Conservation (phyloP, 768 basidiomycete genomes). For the Gymnopilus dilepis region DNA sequence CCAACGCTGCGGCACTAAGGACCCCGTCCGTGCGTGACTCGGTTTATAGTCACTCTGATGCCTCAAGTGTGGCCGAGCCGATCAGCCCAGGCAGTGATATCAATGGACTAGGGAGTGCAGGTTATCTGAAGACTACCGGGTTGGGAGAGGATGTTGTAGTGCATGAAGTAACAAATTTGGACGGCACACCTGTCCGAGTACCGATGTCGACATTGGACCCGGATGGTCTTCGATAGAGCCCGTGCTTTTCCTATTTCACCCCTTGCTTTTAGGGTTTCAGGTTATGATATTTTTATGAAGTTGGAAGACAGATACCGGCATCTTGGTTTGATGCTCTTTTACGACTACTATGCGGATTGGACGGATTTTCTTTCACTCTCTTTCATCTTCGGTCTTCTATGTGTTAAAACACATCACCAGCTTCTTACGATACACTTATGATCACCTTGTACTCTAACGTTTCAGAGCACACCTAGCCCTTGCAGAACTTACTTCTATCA, state of each 20-base stretch:
- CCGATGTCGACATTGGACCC: conserved; percentile 23
- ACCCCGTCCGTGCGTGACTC: conserved; percentile 40
- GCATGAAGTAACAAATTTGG: conserved; percentile 35
- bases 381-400: background rate
- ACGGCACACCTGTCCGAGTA: conserved; percentile 23
- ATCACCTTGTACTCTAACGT: background rate
- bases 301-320: background rate
- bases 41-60: conserved; percentile 59
- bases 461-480: background rate
- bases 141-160: conserved; percentile 29
- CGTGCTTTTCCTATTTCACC: background rate
- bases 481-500: background rate
- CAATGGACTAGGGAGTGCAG: conserved; percentile 31
- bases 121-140: conserved; percentile 17
- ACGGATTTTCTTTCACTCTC: background rate
- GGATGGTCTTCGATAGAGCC: conserved; percentile 18
- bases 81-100: conserved; percentile 55
- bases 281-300: background rate
- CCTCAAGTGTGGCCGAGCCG: conserved; percentile 64
- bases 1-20: conserved; percentile 33
- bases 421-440: background rate
- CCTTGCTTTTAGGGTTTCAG: background rate
- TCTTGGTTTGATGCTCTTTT: background rate
- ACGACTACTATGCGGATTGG: background rate
- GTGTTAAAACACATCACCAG: background rate